Percentiles rank a stretch among this genome's conserved stretches.
phyloP scores from a whole-genome alignment of 108 stramenopile species.

The Stephanodiscus minutulus region DNA sequence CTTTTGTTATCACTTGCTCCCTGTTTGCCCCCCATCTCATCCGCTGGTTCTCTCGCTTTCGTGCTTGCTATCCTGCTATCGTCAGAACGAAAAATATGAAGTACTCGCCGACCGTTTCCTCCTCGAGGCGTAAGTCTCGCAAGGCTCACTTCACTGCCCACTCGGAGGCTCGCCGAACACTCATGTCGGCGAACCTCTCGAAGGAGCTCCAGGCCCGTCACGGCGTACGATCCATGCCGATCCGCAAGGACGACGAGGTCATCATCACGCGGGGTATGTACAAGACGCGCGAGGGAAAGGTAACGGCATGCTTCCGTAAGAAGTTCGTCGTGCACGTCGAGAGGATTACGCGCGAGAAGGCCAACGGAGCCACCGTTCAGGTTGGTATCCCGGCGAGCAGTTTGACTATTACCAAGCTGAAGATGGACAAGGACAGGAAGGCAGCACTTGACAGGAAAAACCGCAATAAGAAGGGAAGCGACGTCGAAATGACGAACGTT shows the following conservation, averaged over 20 bases:
- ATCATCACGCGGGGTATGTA: constrained; percentile 92
- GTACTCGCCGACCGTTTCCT: constrained; percentile 84
- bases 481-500: constrained; percentile 95
- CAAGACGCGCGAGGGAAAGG: constrained; percentile 99
- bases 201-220: constrained; percentile 99
- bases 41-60: too few species aligned
- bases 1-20: neutral
- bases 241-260: constrained; percentile 99
- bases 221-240: constrained; percentile 97
- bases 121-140: constrained; percentile 96
- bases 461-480: constrained; percentile 71
- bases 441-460: constrained; percentile 95
- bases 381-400: constrained; percentile 96
- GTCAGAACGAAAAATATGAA: constrained; percentile 66
- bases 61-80: neutral
- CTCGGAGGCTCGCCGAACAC: constrained; percentile 88
- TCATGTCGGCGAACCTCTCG: constrained; percentile 96
- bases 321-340: constrained; percentile 99
- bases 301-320: constrained; percentile 93
- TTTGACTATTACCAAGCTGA: constrained; percentile 97
- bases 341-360: constrained; percentile 96
- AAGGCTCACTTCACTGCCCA: constrained; percentile 99
- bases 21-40: neutral
- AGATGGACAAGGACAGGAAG: constrained; percentile 99
- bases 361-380: constrained; percentile 88